Evolutionary conservation across 2,329 filamentous ascomycete species (phyloP).

Genomic region (Nothopassalora personata): DNA sequence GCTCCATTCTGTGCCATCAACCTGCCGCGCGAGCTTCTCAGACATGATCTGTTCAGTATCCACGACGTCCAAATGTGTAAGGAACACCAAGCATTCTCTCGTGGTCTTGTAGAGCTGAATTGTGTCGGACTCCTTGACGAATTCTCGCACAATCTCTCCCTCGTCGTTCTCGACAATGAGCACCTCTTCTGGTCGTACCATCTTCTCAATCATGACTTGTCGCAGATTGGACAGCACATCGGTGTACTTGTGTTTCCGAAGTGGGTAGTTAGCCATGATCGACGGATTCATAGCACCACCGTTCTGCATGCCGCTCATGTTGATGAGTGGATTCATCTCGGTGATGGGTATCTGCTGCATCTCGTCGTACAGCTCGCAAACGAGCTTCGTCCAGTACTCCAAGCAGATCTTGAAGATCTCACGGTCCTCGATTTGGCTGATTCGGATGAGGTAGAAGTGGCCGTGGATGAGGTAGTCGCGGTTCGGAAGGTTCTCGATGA

Average conservation of each 20-base stretch:
- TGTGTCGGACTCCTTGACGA: slow-evolving; percentile 98
- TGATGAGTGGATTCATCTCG: slow-evolving; percentile 83
- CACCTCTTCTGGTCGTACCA: slow-evolving; percentile 97
- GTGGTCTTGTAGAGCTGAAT: slow-evolving; percentile 99
- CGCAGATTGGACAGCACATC: slow-evolving; percentile 90
- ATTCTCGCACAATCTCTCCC: slow-evolving; percentile 96
- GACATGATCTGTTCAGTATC: slow-evolving; percentile 99
- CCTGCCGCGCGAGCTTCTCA: slow-evolving; percentile 90
- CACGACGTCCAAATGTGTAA: slow-evolving; percentile 94
- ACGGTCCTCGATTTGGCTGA: slow-evolving; percentile 96
- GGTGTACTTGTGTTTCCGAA: slow-evolving; percentile 96
- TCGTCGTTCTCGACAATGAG: slow-evolving; percentile 99
- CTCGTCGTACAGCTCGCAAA: slow-evolving; percentile 96
- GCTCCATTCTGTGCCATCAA: slow-evolving; percentile 94
- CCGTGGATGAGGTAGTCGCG: slow-evolving; percentile 90
- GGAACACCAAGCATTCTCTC: slow-evolving; percentile 89
- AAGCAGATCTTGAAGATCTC: slow-evolving; percentile 99
- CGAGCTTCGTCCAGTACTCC: slow-evolving; percentile 98
- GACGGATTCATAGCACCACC: slow-evolving; percentile 81
- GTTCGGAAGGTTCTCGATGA: slow-evolving; percentile 94
- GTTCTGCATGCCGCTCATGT: slow-evolving; percentile 68
- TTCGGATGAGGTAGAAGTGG: slow-evolving; percentile 96
- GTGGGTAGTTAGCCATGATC: slow-evolving; percentile 80
- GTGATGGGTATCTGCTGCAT: slow-evolving; percentile 95
- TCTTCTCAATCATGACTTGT: slow-evolving; percentile 99